Percentiles rank a stretch among this genome's conserved stretches.
Conservation (phyloP, 352 stramenopile genomes). For the Globisporangium okanoganense region DNA sequence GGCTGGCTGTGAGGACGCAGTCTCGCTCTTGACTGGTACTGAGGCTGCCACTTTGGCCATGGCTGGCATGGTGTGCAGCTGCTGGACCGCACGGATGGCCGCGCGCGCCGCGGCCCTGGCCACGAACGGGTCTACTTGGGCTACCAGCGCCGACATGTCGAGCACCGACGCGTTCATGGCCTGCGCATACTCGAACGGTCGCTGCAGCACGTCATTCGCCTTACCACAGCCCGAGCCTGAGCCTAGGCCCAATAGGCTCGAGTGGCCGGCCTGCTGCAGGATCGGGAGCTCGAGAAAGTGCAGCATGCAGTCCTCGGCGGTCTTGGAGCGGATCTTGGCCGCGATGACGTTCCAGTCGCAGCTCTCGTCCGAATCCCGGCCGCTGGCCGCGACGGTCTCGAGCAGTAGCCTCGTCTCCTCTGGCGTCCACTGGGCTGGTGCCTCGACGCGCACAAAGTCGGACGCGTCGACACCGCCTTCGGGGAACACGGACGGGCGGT, state of each 20-base stretch:
- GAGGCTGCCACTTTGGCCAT: background rate
- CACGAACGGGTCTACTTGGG: constrained; percentile 62
- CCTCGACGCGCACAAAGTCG: constrained; percentile 51
- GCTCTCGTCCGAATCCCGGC: constrained; percentile 27
- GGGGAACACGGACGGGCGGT: constrained; percentile 42
- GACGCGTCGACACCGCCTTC: constrained; percentile 46
- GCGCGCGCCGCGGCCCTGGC: constrained; percentile 67
- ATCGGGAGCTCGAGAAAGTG: constrained; percentile 77
- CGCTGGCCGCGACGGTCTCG: constrained; percentile 34
- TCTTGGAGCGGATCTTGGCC: constrained; percentile 62
- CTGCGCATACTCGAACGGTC: constrained; percentile 39
- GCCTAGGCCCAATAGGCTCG: background rate
- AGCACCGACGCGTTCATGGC: constrained; percentile 51
- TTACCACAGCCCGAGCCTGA: no score
- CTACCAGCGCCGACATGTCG: constrained; percentile 48
- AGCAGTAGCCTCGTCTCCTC: constrained; percentile 44
- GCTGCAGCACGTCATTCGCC: constrained; percentile 17
- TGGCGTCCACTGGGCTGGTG: constrained; percentile 34
- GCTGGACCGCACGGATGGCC: constrained; percentile 53
- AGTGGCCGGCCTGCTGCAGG: constrained; percentile 24
- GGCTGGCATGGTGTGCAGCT: constrained; percentile 51
- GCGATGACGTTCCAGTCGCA: constrained; percentile 81
- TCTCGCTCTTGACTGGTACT: constrained; percentile 7
- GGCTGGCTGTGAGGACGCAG: background rate
- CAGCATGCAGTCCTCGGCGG: constrained; percentile 69